These are phyloP conservation scores for Powellomyces hirtus DNA, from an alignment of 192 early-diverging fungal genomes.

Conservation along the genomic window DNA sequence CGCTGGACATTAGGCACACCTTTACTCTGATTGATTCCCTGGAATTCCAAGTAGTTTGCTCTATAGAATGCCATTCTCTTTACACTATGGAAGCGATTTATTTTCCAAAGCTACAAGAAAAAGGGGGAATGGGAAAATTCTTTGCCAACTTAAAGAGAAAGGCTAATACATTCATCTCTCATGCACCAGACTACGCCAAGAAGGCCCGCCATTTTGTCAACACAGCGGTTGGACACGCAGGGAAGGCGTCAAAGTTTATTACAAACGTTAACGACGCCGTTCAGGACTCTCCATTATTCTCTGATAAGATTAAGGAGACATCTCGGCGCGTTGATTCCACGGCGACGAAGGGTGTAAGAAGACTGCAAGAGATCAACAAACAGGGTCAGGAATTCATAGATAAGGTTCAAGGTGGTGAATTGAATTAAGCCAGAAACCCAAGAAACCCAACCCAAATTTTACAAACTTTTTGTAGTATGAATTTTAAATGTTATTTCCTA, in stretches of 20 bases:
- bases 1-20: slow-evolving; percentile 12
- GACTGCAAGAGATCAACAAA: too few relatives aligned
- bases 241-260: neutral
- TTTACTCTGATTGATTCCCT: too few relatives aligned
- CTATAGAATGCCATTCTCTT: slow-evolving; percentile 12
- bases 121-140: slow-evolving; percentile 1
- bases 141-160: neutral
- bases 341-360: too few relatives aligned
- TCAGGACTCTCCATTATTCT: too few relatives aligned
- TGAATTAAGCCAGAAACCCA: too few relatives aligned
- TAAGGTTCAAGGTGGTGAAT: slow-evolving; percentile 9
- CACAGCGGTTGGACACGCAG: neutral
- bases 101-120: neutral
- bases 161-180: neutral
- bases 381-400: slow-evolving; percentile 4
- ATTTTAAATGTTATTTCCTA: too few relatives aligned
- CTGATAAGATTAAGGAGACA: too few relatives aligned
- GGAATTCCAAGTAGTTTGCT: slow-evolving; percentile 1
- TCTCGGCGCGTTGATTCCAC: too few relatives aligned
- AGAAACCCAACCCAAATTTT: too few relatives aligned
- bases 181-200: neutral
- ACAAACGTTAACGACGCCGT: slow-evolving; percentile 1
- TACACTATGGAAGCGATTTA: neutral
- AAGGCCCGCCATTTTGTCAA: neutral
- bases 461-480: too few relatives aligned